A percentile compares a stretch with the other conserved stretches of the same genome.
phyloP scores from a whole-genome alignment of 768 basidiomycete species.

The Amanita inopinata region DNA sequence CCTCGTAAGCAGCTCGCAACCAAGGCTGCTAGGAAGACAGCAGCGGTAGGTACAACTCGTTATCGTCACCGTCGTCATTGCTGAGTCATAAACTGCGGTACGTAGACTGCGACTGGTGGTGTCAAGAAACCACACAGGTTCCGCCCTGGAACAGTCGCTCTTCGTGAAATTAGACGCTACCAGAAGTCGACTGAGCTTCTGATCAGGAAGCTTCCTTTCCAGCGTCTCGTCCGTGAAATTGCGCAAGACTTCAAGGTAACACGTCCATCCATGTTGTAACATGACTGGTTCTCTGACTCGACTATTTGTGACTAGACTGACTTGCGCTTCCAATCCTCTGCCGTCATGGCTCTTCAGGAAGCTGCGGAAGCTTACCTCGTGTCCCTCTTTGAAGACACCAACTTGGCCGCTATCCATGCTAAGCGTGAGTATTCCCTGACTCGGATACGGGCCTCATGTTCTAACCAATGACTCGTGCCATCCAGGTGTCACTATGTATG shows the following conservation, averaged over 20 bases:
- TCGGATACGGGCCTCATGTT: not conserved
- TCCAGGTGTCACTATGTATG: constrained; percentile 49
- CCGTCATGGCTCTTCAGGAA: constrained; percentile 90
- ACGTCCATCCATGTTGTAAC: constrained; percentile 4
- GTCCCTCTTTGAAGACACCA: constrained; percentile 81
- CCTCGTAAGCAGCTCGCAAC: constrained; percentile 93
- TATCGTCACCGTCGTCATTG: constrained; percentile 14
- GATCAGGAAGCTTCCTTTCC: constrained; percentile 99
- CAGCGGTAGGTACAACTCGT: constrained; percentile 41
- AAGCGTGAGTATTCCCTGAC: constrained; percentile 40
- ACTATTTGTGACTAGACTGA: constrained; percentile 46
- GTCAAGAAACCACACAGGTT: constrained; percentile 99
- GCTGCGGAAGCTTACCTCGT: constrained; percentile 87
- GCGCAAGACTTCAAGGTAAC: constrained; percentile 92
- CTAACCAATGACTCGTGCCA: not conserved
- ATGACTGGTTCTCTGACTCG: constrained; percentile 10
- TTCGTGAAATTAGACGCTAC: constrained; percentile 97
- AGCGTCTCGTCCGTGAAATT: constrained; percentile 93
- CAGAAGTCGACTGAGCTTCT: constrained; percentile 89
- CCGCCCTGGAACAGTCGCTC: constrained; percentile 95
- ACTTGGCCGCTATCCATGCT: constrained; percentile 86
- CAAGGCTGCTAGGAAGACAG: constrained; percentile 91
- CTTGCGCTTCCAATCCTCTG: constrained; percentile 92
- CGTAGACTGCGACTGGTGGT: constrained; percentile 81
- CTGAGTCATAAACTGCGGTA: constrained; percentile 10